A percentile compares a stretch with the other conserved stretches of the same genome.
phyloP scores from a whole-genome alignment of 2,329 filamentous ascomycete species.

The Claviceps paspali region DNA sequence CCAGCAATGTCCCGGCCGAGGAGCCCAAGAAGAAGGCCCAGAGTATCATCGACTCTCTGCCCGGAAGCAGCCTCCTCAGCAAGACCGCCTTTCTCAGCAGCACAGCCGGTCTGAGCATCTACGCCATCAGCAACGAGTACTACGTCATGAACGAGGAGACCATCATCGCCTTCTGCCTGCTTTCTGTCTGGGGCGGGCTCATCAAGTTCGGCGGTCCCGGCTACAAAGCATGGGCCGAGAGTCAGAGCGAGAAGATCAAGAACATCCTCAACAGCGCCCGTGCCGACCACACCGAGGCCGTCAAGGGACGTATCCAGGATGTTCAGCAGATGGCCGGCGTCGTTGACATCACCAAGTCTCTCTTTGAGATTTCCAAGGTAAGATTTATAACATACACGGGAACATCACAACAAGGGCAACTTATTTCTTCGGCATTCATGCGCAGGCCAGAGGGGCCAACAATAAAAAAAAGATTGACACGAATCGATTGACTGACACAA shows the following conservation, averaged over 20 bases:
- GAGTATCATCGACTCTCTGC: constrained; percentile 84
- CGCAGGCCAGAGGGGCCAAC: too few species aligned
- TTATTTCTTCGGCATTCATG: not conserved
- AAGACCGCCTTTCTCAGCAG: constrained; percentile 97
- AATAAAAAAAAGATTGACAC: too few species aligned
- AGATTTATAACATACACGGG: too few species aligned
- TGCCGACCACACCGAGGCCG: constrained; percentile 86
- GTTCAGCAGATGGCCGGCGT: constrained; percentile 91
- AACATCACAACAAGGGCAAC: not conserved
- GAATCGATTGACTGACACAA: too few species aligned
- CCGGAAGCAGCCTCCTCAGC: constrained; percentile 80
- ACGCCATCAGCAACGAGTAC: constrained; percentile 98
- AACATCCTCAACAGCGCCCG: constrained; percentile 88
- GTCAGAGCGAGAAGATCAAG: constrained; percentile 83
- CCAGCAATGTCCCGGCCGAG: constrained; percentile 65
- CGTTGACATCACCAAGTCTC: constrained; percentile 89
- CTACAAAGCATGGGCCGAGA: constrained; percentile 85
- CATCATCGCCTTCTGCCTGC: constrained; percentile 79
- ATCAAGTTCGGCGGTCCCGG: constrained; percentile 87
- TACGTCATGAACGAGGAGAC: constrained; percentile 99
- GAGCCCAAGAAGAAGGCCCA: constrained; percentile 95
- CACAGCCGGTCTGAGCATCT: constrained; percentile 76
- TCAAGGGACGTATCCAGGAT: constrained; percentile 85
- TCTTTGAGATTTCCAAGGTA: constrained; percentile 98
- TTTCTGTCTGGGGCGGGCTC: constrained; percentile 83